Conservation (phyloP, 768 basidiomycete genomes). For the button mushroom (Agaricus bisporus) region DNA sequence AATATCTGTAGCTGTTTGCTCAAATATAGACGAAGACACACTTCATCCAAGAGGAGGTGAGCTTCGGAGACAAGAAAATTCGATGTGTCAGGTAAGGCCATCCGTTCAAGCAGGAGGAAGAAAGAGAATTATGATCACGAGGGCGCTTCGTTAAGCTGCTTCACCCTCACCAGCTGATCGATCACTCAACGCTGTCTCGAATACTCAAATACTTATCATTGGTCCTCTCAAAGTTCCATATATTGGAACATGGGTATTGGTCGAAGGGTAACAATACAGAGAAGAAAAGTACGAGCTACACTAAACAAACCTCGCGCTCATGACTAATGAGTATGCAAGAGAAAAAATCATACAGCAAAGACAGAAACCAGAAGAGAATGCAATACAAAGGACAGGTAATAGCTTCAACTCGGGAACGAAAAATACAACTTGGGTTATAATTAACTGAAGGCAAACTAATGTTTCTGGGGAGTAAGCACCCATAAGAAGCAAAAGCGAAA, state of each 20-base stretch:
- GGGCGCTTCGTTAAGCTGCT: background rate
- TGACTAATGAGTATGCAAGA: background rate
- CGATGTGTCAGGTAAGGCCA: conserved; percentile 21
- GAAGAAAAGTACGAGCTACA: conserved; percentile 11
- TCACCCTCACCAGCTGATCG: too few relatives aligned
- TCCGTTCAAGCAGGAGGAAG: background rate
- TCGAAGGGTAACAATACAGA: conserved; percentile 7
- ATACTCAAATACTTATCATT: too few relatives aligned
- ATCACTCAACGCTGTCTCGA: too few relatives aligned
- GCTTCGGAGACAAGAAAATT: conserved; percentile 72
- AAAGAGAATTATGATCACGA: background rate
- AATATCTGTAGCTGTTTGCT: background rate
- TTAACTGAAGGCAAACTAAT: conserved; percentile 6
- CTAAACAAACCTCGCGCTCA: conserved; percentile 5
- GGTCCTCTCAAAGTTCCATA: background rate
- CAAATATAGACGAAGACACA: conserved; percentile 24
- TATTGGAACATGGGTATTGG: conserved; percentile 5
- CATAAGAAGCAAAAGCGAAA: background rate
- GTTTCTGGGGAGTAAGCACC: conserved; percentile 5
- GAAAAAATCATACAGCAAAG: conserved; percentile 10
- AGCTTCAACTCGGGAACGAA: background rate
- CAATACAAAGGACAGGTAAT: conserved; percentile 1
- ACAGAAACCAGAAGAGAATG: conserved; percentile 2
- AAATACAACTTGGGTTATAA: conserved; percentile 9
- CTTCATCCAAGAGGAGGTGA: conserved; percentile 57